Conservation (phyloP, 1,284 basidiomycete species). For the Moesziomyces aphidis region DNA sequence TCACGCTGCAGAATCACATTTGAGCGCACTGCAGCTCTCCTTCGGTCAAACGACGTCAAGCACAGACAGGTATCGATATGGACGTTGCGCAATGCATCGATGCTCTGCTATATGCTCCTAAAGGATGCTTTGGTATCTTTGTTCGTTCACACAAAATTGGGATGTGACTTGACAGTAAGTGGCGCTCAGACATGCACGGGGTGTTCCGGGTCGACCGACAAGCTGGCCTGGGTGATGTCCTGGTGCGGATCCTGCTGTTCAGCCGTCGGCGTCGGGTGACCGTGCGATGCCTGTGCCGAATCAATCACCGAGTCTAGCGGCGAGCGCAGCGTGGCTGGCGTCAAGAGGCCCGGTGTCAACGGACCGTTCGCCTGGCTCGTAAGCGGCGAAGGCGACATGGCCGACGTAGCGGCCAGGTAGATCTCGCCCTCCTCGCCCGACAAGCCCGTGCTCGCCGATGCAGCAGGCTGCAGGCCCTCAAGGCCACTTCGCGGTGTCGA, state of each 20-base stretch:
- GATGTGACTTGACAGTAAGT: too few relatives aligned
- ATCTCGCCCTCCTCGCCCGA: constrained; percentile 27
- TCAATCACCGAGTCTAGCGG: constrained; percentile 35
- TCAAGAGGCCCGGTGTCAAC: constrained; percentile 24
- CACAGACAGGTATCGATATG: not conserved
- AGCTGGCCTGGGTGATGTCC: not conserved
- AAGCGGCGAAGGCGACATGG: constrained; percentile 15
- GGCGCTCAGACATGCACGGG: not conserved
- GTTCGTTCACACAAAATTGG: too few relatives aligned
- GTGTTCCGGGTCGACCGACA: constrained; percentile 2
- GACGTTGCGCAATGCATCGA: not conserved
- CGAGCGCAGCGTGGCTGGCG: constrained; percentile 27
- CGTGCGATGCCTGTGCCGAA: constrained; percentile 41
- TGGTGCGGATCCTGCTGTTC: constrained; percentile 15
- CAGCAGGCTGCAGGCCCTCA: not conserved
- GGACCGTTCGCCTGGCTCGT: constrained; percentile 14
- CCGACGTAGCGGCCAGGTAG: constrained; percentile 32
- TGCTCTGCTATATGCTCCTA: not conserved
- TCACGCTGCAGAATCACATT: not conserved
- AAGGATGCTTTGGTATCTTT: not conserved
- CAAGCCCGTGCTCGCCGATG: constrained; percentile 18
- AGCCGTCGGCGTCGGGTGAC: constrained; percentile 28
- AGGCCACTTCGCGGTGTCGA: not conserved
- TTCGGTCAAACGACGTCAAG: not conserved
- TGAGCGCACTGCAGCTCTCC: not conserved